phyloP scores from a whole-genome alignment of 1,284 basidiomycete genomes.

The Gomphus bonarii region DNA sequence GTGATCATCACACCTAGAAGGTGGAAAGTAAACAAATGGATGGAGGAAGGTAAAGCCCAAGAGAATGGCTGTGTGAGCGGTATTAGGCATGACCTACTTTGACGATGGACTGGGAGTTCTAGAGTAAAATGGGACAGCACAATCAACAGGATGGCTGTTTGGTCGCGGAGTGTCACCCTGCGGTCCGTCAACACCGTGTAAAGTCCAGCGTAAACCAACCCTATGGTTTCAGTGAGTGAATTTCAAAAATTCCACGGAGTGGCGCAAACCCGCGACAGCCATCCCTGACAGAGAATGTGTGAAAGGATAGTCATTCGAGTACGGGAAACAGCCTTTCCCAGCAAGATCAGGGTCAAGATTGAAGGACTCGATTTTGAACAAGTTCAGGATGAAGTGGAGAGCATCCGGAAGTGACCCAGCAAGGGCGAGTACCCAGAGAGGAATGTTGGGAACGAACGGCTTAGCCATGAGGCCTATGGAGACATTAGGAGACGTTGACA shows the following conservation, averaged over 20 bases:
- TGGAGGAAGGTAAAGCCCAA: background rate
- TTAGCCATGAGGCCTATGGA: constrained; percentile 22
- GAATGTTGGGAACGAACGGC: constrained; percentile 19
- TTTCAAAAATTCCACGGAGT: too few species aligned
- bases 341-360: constrained; percentile 18
- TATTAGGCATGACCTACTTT: constrained; percentile 9
- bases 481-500: background rate
- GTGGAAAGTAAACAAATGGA: background rate
- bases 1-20: constrained; percentile 21
- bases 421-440: constrained; percentile 19
- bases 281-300: constrained; percentile 22
- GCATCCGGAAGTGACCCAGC: constrained; percentile 22
- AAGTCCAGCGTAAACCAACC: constrained; percentile 14
- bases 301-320: constrained; percentile 23
- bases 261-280: constrained; percentile 15
- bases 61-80: background rate
- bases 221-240: constrained; percentile 5
- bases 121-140: constrained; percentile 21
- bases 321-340: constrained; percentile 23
- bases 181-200: constrained; percentile 16
- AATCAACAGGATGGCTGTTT: constrained; percentile 16
- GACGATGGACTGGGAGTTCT: constrained; percentile 22
- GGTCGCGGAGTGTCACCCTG: constrained; percentile 16
- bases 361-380: constrained; percentile 22
- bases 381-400: constrained; percentile 21